These are phyloP conservation scores for Aspergillus viridinutans DNA, from an alignment of 2,329 filamentous ascomycete genomes.

Conservation along the genomic window DNA sequence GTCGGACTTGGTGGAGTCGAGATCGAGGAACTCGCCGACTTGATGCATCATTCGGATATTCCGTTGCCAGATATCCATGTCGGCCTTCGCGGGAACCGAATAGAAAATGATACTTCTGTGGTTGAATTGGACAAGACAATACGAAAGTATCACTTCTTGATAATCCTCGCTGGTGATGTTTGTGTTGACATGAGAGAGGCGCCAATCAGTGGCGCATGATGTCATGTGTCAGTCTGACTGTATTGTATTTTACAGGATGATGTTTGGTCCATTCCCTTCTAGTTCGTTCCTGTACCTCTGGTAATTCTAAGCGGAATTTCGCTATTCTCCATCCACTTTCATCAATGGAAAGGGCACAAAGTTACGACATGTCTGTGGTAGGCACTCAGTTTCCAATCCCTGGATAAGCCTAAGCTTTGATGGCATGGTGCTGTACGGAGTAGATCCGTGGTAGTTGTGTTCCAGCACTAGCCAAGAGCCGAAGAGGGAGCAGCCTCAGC, in stretches of 20 bases:
- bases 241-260: not conserved
- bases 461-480: not conserved
- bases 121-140: not conserved
- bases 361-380: not conserved
- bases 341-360: not conserved
- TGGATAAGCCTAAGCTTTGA: not conserved
- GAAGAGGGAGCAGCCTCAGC: too few species aligned
- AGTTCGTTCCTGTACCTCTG: not conserved
- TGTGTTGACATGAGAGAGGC: not conserved
- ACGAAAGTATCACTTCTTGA: not conserved
- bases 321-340: not conserved
- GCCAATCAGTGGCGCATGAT: not conserved
- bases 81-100: not conserved
- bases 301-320: not conserved
- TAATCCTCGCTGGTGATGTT: not conserved
- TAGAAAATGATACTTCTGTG: not conserved
- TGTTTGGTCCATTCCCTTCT: not conserved
- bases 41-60: constrained; percentile 26
- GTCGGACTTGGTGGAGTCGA: constrained; percentile 22
- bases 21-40: constrained; percentile 25
- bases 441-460: not conserved
- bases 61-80: constrained; percentile 15
- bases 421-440: not conserved
- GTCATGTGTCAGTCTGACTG: not conserved
- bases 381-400: not conserved